These are phyloP conservation scores for Moniliophthora roreri DNA, from an alignment of 1,284 basidiomycete species.

Conservation along the genomic window DNA sequence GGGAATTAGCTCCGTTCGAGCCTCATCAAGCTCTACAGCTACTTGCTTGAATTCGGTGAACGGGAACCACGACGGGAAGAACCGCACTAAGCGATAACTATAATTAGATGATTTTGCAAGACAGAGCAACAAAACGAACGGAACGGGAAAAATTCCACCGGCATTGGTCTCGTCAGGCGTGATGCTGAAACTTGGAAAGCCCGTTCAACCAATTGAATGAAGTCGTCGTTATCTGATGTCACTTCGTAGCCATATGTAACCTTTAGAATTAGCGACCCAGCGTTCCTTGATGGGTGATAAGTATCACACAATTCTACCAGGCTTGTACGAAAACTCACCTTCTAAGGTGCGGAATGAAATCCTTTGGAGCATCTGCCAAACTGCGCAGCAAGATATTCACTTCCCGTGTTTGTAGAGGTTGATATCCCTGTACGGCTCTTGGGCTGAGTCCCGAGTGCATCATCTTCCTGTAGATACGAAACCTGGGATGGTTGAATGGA, in stretches of 20 bases:
- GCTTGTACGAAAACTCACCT: slow-evolving; percentile 21
- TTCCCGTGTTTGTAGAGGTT: slow-evolving; percentile 27
- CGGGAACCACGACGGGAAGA: slow-evolving; percentile 42
- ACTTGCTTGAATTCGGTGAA: slow-evolving; percentile 35
- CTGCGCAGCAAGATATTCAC: slow-evolving; percentile 25
- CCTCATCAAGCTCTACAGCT: slow-evolving; percentile 18
- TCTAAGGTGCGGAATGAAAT: slow-evolving; percentile 28
- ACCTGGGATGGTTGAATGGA: neutral
- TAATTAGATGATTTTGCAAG: neutral
- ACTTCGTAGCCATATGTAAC: slow-evolving; percentile 39
- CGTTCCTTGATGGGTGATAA: slow-evolving; percentile 20
- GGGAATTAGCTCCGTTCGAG: slow-evolving; percentile 26
- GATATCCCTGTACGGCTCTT: slow-evolving; percentile 29
- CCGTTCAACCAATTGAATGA: slow-evolving; percentile 30
- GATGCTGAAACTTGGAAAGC: slow-evolving; percentile 16
- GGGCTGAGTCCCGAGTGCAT: slow-evolving; percentile 34
- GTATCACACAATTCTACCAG: neutral
- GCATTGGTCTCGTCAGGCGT: slow-evolving; percentile 23
- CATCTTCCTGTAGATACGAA: slow-evolving; percentile 13
- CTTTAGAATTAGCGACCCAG: slow-evolving; percentile 35
- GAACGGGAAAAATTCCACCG: slow-evolving; percentile 22
- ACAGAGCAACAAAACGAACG: slow-evolving; percentile 3
- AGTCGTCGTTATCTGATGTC: slow-evolving; percentile 29
- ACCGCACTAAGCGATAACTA: slow-evolving; percentile 29
- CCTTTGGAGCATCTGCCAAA: slow-evolving; percentile 27